phyloP scores from a whole-genome alignment of 352 stramenopile genomes.

The Plasmopara halstedii region DNA sequence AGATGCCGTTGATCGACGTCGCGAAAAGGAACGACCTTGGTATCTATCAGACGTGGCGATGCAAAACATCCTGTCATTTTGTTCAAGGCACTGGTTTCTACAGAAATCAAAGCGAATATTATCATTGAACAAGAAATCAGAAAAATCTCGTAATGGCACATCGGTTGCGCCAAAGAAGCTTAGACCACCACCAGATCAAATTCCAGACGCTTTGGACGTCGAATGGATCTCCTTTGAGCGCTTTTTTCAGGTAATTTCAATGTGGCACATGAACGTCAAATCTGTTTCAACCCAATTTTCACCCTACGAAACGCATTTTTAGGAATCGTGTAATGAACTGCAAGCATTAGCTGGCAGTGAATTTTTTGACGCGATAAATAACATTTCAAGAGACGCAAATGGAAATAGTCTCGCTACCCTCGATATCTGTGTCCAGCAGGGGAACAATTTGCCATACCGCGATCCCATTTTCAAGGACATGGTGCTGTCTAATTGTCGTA shows the following conservation, averaged over 20 bases:
- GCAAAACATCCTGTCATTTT: constrained; percentile 42
- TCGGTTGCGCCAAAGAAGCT: constrained; percentile 15
- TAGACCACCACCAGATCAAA: constrained; percentile 22
- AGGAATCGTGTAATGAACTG: constrained; percentile 22
- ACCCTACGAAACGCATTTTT: neutral
- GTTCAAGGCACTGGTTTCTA: constrained; percentile 55
- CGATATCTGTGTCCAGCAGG: constrained; percentile 34
- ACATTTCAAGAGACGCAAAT: constrained; percentile 16
- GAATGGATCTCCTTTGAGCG: constrained; percentile 25
- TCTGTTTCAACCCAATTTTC: neutral
- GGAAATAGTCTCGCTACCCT: constrained; percentile 32
- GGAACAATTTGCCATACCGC: constrained; percentile 39
- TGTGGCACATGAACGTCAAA: neutral
- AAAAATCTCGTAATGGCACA: neutral
- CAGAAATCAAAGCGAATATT: neutral
- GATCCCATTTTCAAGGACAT: constrained; percentile 34
- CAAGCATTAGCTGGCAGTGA: constrained; percentile 13
- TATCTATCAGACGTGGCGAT: constrained; percentile 27
- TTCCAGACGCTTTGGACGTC: constrained; percentile 19
- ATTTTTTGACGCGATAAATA: constrained; percentile 23
- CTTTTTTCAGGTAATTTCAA: constrained; percentile 22
- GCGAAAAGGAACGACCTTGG: constrained; percentile 14
- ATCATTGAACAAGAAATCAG: constrained; percentile 1
- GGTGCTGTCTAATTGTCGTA: constrained; percentile 16
- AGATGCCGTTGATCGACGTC: constrained; percentile 24